These are phyloP conservation scores for Phytopythium litorale DNA, from an alignment of 352 stramenopile species.

Conservation along the genomic window DNA sequence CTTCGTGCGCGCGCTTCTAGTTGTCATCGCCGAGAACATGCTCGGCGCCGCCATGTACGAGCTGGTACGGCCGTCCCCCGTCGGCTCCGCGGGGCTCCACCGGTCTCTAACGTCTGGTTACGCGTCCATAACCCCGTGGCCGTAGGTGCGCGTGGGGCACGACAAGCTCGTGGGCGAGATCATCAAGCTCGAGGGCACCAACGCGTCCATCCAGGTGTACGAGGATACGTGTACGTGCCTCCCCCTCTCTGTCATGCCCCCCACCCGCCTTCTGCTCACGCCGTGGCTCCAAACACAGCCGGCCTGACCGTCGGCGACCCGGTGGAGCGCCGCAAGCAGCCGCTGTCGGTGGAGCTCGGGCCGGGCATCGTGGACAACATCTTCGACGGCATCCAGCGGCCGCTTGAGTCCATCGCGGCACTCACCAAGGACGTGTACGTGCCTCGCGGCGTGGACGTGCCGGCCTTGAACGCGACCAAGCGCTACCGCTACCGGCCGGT, in stretches of 20 bases:
- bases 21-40: conserved; percentile 99
- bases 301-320: conserved; percentile 98
- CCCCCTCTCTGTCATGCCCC: background rate
- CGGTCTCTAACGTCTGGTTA: no score
- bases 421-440: conserved; percentile 97
- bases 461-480: conserved; percentile 91
- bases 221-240: conserved; percentile 91
- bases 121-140: no score
- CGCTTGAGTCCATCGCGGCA: conserved; percentile 95
- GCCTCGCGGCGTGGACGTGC: conserved; percentile 95
- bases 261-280: background rate
- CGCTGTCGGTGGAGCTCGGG: conserved; percentile 97
- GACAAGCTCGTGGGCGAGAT: conserved; percentile 99
- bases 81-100: background rate
- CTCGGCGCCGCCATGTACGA: conserved; percentile 98
- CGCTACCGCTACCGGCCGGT: conserved; percentile 95
- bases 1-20: conserved; percentile 22
- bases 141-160: conserved; percentile 96
- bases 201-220: conserved; percentile 99
- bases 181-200: conserved; percentile 99
- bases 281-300: conserved; percentile 16
- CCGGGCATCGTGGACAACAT: conserved; percentile 99
- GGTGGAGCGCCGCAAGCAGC: conserved; percentile 96
- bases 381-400: conserved; percentile 99
- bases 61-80: conserved; percentile 34